A percentile compares a stretch with the other conserved stretches of the same genome.
These are phyloP conservation scores for Candida ficus DNA, from an alignment of 805 yeast genomes.

Conservation along the genomic window DNA sequence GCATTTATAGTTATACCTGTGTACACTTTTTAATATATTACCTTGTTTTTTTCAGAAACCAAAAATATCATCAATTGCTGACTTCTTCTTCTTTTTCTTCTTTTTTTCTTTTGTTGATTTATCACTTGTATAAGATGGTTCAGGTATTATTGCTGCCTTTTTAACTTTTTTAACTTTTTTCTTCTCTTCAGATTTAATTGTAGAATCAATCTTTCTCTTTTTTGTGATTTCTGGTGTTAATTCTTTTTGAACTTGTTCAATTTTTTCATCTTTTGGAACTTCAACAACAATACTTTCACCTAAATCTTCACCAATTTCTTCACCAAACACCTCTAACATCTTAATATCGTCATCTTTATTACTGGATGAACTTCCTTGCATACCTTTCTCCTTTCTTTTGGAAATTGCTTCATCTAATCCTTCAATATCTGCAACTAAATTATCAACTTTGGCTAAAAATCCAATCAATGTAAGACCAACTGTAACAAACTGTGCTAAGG, in stretches of 20 bases:
- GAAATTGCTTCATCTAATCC: slow-evolving; percentile 7
- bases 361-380: neutral
- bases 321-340: slow-evolving; percentile 16
- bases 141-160: neutral
- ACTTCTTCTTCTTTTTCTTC: slow-evolving; percentile 43
- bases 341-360: neutral
- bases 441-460: slow-evolving; percentile 39
- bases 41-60: slow-evolving; percentile 23
- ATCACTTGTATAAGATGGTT: slow-evolving; percentile 2
- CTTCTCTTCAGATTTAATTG: slow-evolving; percentile 2
- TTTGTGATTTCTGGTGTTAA: too few species aligned
- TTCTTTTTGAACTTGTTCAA: neutral
- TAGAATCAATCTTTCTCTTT: neutral
- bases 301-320: slow-evolving; percentile 30
- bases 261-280: neutral
- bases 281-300: neutral
- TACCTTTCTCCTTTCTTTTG: slow-evolving; percentile 1
- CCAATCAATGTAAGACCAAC: slow-evolving; percentile 70
- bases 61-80: slow-evolving; percentile 73
- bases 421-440: slow-evolving; percentile 12
- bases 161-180: slow-evolving; percentile 15
- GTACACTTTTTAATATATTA: too few species aligned
- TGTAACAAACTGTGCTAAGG: slow-evolving; percentile 71
- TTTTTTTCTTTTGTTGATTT: slow-evolving; percentile 18
- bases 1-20: too few species aligned